Evolutionary conservation across 176 grass and related monocot species (phyloP).

Genomic region (Juncus effusus): DNA sequence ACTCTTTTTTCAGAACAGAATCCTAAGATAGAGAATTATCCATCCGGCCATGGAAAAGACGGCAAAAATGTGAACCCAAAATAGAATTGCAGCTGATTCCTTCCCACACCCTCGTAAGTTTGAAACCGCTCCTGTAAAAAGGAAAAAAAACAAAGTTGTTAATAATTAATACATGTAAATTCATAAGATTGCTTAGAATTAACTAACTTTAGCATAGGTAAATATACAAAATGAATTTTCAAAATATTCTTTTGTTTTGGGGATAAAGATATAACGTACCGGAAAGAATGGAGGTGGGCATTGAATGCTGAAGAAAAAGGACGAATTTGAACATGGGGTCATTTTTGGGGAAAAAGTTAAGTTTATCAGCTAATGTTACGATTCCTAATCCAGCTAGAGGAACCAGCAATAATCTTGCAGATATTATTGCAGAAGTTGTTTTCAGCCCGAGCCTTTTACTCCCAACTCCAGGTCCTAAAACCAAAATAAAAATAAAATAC

Average conservation of each 20-base stretch:
- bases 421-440: constrained; percentile 81
- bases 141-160: background rate
- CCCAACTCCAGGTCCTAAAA: constrained; percentile 86
- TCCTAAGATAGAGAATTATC: constrained; percentile 72
- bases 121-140: constrained; percentile 63
- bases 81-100: constrained; percentile 87
- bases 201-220: background rate
- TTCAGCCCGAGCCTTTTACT: constrained; percentile 77
- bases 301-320: constrained; percentile 86
- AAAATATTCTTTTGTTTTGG: background rate
- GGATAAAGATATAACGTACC: constrained; percentile 36
- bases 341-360: constrained; percentile 70
- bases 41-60: constrained; percentile 93
- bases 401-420: constrained; percentile 72
- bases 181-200: background rate
- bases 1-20: constrained; percentile 55
- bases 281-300: constrained; percentile 96
- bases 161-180: background rate
- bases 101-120: constrained; percentile 85
- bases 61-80: constrained; percentile 99
- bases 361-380: constrained; percentile 65
- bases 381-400: constrained; percentile 81
- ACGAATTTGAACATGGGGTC: constrained; percentile 99
- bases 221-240: background rate
- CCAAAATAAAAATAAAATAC: background rate